phyloP scores from a whole-genome alignment of 2,329 filamentous ascomycete species.

The Alternaria panax region DNA sequence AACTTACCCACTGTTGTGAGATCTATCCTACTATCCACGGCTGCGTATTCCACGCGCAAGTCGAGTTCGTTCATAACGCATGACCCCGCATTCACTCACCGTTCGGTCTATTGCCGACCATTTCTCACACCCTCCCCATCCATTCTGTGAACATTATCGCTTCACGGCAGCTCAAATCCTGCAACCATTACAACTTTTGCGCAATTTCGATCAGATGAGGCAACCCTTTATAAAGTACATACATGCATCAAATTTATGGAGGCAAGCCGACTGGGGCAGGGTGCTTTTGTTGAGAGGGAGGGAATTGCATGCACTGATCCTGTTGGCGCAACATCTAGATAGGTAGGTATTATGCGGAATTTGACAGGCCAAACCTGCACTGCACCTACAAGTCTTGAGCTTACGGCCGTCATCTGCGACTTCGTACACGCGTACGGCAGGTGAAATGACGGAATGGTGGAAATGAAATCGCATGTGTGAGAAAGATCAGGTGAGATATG shows the following conservation, averaged over 20 bases:
- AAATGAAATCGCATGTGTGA: not conserved
- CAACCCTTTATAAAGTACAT: constrained; percentile 8
- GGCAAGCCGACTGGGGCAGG: constrained; percentile 15
- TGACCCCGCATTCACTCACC: not conserved
- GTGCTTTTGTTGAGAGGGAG: constrained; percentile 31
- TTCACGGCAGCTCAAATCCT: not conserved
- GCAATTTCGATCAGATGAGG: not conserved
- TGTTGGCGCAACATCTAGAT: constrained; percentile 31
- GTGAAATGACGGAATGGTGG: not conserved
- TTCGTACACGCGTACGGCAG: constrained; percentile 1
- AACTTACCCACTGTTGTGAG: not conserved
- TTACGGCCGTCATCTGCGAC: not conserved
- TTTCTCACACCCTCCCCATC: not conserved
- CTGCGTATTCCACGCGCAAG: not conserved
- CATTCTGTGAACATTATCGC: not conserved
- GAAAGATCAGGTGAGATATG: not conserved
- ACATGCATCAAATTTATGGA: constrained; percentile 11
- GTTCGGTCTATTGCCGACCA: constrained; percentile 1
- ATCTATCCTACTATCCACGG: not conserved
- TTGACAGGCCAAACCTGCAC: constrained; percentile 1
- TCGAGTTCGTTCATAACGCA: not conserved
- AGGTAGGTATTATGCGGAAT: constrained; percentile 18
- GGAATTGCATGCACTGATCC: constrained; percentile 20
- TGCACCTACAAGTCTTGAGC: constrained; percentile 4
- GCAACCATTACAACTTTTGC: not conserved